Evolutionary conservation across 495 filamentous ascomycete genomes (phyloP), one percentile per base, ranked within the genome.

Genomic region (Trichoderma reesei): DNA sequence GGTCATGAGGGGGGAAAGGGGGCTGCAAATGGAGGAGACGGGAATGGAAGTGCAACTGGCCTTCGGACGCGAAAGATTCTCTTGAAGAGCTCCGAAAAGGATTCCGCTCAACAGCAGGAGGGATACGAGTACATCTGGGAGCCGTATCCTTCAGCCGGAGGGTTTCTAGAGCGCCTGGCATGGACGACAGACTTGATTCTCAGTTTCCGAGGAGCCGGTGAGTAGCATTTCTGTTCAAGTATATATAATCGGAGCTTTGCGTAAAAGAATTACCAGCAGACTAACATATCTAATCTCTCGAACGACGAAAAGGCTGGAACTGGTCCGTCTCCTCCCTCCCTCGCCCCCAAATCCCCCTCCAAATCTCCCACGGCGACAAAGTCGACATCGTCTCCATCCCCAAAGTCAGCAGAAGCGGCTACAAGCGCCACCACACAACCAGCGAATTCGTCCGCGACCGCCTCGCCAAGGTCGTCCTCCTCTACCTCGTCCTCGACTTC

Each of bases 281-380:
- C 34, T 34, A 3, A 38, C 26, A 33, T 8, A 14, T 41, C 26
- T 2, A 6, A 33, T n/a, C 56, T 3, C n/a, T n/a, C n/a, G n/a
- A n/a, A n/a, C n/a, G n/a, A n/a, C n/a, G n/a, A 3, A 33, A 33
- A 73, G 89, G 90, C 67, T 96, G 90, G 90, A 90, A 87, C 68
- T 90, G 85, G 81, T 81, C 85, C 16, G 82, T 84, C 60, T 72
- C 83, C 10, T 79, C 78, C 31, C 70, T 90, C 3, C 85, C 85
- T 8, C 79, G 83, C 10, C 78, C 88, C 39, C 18, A 44, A 11
- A 62, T 62, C n/a, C 36, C 60, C 67, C 37, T 70, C 64, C 16
- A 59, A 54, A 63, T 61, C 69, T 59, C 66, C 59, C 37, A 62
- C 11, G 42, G 41, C 48, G 48, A 56, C 11, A 60, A 60, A 6